These are phyloP conservation scores for Galium porrigens DNA, from an alignment of 305 asterid genomes.

Conservation along the genomic window DNA sequence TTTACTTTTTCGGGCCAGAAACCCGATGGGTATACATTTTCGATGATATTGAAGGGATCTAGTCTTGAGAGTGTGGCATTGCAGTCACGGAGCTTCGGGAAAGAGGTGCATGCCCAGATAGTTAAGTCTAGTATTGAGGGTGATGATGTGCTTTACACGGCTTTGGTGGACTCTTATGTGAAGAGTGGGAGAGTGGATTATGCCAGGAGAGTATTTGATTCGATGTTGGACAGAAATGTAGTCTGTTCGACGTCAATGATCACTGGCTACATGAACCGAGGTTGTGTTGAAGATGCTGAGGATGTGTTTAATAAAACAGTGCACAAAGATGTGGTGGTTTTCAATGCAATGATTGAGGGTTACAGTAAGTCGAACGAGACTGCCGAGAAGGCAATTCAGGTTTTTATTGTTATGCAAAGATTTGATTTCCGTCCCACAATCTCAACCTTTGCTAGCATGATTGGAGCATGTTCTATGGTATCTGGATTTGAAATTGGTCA, in stretches of 20 bases:
- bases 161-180: conserved; percentile 57
- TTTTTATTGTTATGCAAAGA: conserved; percentile 55
- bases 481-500: conserved; percentile 58
- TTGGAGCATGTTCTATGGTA: conserved; percentile 72
- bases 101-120: conserved; percentile 59
- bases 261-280: conserved; percentile 73
- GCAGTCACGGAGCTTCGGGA: conserved; percentile 20
- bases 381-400: conserved; percentile 48
- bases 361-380: conserved; percentile 53
- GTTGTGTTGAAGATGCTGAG: conserved; percentile 50
- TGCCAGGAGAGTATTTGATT: conserved; percentile 63
- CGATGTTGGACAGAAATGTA: conserved; percentile 54
- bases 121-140: conserved; percentile 32
- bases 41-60: conserved; percentile 71
- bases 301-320: conserved; percentile 43
- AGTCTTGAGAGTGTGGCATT: conserved; percentile 20
- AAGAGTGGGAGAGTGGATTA: conserved; percentile 42
- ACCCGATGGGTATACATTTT: conserved; percentile 58
- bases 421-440: conserved; percentile 39
- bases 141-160: conserved; percentile 73
- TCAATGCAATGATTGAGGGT: conserved; percentile 90
- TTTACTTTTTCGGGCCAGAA: conserved; percentile 34
- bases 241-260: conserved; percentile 75
- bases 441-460: conserved; percentile 67
- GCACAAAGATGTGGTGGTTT: conserved; percentile 66